Conservation (phyloP, 1,139 yeast species). For the Geotrichum europaeum region DNA sequence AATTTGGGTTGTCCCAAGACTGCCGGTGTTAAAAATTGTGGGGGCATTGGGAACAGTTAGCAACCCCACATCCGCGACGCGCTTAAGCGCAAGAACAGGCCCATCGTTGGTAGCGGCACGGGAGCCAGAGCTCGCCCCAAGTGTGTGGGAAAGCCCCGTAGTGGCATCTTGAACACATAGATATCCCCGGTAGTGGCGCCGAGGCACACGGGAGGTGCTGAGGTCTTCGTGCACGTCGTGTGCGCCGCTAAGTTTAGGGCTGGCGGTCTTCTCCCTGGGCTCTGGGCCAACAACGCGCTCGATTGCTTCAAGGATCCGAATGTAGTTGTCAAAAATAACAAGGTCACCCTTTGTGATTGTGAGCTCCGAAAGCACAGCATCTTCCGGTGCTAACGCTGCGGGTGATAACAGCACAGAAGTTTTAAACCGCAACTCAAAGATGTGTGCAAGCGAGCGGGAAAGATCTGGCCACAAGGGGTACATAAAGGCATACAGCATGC, state of each 20-base stretch:
- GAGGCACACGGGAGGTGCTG: not conserved
- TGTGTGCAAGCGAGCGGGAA: not conserved
- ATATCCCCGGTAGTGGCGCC: not conserved
- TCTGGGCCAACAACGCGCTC: not conserved
- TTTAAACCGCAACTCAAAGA: not conserved
- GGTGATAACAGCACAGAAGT: not conserved
- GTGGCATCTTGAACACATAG: not conserved
- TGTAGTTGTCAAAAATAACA: not conserved
- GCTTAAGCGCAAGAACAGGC: not conserved
- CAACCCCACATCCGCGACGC: not conserved
- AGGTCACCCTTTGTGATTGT: not conserved
- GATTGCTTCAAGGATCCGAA: not conserved
- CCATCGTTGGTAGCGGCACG: not conserved
- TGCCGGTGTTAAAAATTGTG: slow-evolving; percentile 1
- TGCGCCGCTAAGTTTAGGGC: not conserved
- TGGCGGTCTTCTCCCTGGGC: not conserved
- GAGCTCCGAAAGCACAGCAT: not conserved
- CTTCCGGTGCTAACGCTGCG: not conserved
- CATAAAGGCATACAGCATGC: not conserved
- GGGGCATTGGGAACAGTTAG: not conserved
- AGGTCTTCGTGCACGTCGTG: not conserved
- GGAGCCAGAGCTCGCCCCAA: not conserved
- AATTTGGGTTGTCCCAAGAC: not conserved
- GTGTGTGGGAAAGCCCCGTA: not conserved
- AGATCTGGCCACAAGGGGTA: not conserved